Base-by-base conservation (phyloP, 2,329 filamentous ascomycete species). In the Pseudogymnoascus sp. region DNA sequence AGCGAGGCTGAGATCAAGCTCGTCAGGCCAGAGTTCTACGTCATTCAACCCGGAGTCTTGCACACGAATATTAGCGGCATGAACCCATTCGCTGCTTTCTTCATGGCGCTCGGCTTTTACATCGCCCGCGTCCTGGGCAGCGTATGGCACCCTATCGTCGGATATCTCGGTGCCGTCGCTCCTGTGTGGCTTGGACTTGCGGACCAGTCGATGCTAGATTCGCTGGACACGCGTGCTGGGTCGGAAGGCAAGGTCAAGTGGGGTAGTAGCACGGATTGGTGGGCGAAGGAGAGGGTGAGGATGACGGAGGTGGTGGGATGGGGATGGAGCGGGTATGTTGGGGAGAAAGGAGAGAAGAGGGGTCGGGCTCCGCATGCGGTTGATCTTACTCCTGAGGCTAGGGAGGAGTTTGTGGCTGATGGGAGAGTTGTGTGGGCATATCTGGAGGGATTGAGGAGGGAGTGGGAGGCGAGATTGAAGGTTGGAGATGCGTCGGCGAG, bases 31-130 rank as follows among this genome's bases (percentile, higher is more conserved):
- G 82, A 79, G 61, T 85, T 90, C 69, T 95, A 94, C 75, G 72
- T 96, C 63, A 81, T 86, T 0, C 94, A 99, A 71, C 94, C 94
- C 0, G 94, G 94, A 64, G 83, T 99, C 64, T 89, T 92, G 65
- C 87, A 84, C 60, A 96, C 92, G 1, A 83, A 86, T 1, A 88
- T 99, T 65, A 83, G 97, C 65, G 86, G 89, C 0, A 80, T 97
- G 6, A 81, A 84, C 58, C 79, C 81, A 66, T 78, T 92, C 65
- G 79, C 96, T 63, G 82, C 85, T 65, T 86, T 84, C 72, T 78
- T 81, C 63, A 94, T 94, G 82, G 74, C 83, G 58, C 70, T 83
- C 18, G 77, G 82, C 3, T 86, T 95, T 71, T 86, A 86, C 72
- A 43, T 96, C 14, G 85, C 85, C 12, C 89, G 93, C 65, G 86